Percentiles rank a stretch among this genome's conserved stretches.
These are phyloP conservation scores for Triticum dicoccoides DNA, from an alignment of 176 grass and related monocot species.

Conservation along the genomic window DNA sequence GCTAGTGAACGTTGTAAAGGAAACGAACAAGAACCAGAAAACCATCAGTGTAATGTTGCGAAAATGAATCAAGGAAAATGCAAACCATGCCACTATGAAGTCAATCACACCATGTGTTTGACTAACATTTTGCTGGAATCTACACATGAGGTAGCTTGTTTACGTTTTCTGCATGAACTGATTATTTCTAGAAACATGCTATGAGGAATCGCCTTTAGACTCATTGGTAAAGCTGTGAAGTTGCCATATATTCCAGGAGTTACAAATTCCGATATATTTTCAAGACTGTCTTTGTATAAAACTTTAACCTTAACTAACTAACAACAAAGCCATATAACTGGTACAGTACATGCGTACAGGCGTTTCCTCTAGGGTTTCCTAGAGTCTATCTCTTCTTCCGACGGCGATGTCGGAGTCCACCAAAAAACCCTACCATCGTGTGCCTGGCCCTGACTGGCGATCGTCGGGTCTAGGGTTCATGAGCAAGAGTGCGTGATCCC, in stretches of 20 bases:
- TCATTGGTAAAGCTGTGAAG: not conserved
- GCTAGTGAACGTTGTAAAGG: not conserved
- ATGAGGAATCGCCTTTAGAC: slow-evolving; percentile 8
- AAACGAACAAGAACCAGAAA: slow-evolving; percentile 7
- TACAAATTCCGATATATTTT: slow-evolving; percentile 8
- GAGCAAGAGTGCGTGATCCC: no score
- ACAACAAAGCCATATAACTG: no score
- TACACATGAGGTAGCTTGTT: slow-evolving; percentile 22
- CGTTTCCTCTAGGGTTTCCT: no score
- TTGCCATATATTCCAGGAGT: slow-evolving; percentile 12
- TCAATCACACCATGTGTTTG: slow-evolving; percentile 16
- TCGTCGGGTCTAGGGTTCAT: no score
- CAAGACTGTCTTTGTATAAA: no score
- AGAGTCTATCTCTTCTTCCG: no score
- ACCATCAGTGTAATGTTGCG: not conserved
- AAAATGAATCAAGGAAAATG: not conserved
- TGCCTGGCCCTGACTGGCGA: no score
- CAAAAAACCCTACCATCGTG: no score
- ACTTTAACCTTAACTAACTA: no score
- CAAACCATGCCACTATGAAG: not conserved
- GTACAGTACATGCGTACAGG: no score
- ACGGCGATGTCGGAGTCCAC: no score
- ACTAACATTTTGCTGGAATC: slow-evolving; percentile 22
- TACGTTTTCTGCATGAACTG: slow-evolving; percentile 6
- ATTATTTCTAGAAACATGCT: not conserved